Conservation (phyloP, 441 rosid species). For the Rhodomyrtus psidioides region DNA sequence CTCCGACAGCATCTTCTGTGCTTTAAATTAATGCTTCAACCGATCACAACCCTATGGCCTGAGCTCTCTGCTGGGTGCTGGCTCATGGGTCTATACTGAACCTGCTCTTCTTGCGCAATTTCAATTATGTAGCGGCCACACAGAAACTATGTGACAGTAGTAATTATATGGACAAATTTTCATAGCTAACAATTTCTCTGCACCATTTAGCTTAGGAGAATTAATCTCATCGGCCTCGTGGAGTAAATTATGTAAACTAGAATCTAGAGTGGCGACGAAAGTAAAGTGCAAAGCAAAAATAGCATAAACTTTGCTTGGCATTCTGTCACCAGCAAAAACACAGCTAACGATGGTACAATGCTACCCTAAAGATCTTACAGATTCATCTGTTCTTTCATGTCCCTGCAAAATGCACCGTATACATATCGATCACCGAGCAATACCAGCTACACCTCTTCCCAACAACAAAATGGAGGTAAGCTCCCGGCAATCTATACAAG, state of each 20-base stretch:
- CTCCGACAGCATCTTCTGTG: background rate
- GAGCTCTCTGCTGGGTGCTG: background rate
- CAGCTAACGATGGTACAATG: background rate
- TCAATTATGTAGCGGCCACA: background rate
- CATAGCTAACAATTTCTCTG: background rate
- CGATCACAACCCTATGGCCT: background rate
- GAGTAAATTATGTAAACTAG: background rate
- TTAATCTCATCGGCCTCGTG: background rate
- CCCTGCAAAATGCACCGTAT: background rate
- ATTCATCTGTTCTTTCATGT: background rate
- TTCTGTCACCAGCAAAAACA: background rate
- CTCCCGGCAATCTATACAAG: background rate
- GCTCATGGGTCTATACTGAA: background rate
- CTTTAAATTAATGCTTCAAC: background rate
- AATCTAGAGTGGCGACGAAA: background rate
- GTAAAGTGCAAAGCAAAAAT: background rate
- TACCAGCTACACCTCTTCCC: background rate
- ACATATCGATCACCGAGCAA: background rate
- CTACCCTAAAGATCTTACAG: background rate
- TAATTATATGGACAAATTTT: background rate
- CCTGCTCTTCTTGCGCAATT: background rate
- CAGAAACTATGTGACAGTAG: background rate
- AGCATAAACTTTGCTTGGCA: background rate
- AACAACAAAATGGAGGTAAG: background rate
- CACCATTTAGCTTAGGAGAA: background rate